Evolutionary conservation across 1,284 basidiomycete species (phyloP).

Genomic region (Puccinia polysora): DNA sequence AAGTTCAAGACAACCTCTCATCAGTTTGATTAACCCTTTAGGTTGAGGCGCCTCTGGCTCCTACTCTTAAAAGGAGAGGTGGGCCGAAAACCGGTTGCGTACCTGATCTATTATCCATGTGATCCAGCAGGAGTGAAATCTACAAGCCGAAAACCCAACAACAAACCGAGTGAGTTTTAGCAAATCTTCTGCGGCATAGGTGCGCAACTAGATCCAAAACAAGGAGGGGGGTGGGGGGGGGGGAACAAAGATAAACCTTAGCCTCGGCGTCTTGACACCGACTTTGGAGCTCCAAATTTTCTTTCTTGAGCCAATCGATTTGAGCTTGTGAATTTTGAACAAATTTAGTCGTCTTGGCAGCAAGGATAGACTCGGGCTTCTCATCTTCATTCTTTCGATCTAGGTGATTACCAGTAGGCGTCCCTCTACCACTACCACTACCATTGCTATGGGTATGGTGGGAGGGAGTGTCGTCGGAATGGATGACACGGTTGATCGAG

Average conservation of each 20-base stretch:
- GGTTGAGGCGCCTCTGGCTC: not conserved
- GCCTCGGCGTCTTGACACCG: slow-evolving; percentile 47
- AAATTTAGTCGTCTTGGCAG: too few species aligned
- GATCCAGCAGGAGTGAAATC: slow-evolving; percentile 37
- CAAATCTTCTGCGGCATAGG: not conserved
- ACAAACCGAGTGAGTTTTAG: not conserved
- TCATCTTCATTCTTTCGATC: too few species aligned
- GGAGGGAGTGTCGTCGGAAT: not conserved
- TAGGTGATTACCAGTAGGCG: too few species aligned
- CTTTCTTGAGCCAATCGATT: slow-evolving; percentile 50
- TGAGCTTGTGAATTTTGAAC: slow-evolving; percentile 41
- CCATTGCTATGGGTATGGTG: too few species aligned
- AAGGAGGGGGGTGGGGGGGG: too few species aligned
- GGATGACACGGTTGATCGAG: slow-evolving; percentile 20
- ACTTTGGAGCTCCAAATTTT: slow-evolving; percentile 49
- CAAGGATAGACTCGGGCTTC: too few species aligned
- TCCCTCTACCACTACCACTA: slow-evolving; percentile 41
- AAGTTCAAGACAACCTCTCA: not conserved
- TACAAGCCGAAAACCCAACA: not conserved
- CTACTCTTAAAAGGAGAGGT: too few species aligned
- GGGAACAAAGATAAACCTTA: slow-evolving; percentile 29
- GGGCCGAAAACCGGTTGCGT: too few species aligned
- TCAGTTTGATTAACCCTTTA: not conserved
- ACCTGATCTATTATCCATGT: slow-evolving; percentile 38
- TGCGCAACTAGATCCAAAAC: too few species aligned